Evolutionary conservation across 805 yeast genomes (phyloP).

Genomic region (Candida stauntonica): DNA sequence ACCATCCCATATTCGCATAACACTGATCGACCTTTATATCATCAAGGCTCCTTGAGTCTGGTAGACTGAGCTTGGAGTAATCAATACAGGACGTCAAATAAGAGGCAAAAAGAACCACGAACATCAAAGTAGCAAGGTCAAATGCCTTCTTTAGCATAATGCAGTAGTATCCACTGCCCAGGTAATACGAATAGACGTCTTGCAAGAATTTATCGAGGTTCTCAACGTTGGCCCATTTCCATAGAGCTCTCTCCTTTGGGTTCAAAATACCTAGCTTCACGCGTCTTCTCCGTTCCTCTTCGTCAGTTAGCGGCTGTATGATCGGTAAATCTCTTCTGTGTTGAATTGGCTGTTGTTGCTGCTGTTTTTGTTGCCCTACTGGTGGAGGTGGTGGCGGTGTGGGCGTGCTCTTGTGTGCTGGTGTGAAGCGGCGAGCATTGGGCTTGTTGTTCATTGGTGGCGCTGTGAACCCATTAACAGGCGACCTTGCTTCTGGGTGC

Average conservation of each 20-base stretch:
- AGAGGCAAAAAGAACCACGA: constrained; percentile 74
- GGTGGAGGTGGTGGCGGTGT: too few relatives aligned
- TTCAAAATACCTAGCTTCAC: constrained; percentile 41
- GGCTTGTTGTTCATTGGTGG: too few relatives aligned
- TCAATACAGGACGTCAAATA: constrained; percentile 82
- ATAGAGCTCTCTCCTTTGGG: constrained; percentile 73
- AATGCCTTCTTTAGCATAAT: constrained; percentile 62
- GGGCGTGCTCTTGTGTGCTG: too few relatives aligned
- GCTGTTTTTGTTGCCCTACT: too few relatives aligned
- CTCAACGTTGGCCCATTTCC: constrained; percentile 96
- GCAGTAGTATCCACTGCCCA: constrained; percentile 80
- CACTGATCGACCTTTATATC: constrained; percentile 37
- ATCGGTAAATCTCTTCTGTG: too few relatives aligned
- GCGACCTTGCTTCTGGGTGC: too few relatives aligned
- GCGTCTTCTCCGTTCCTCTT: constrained; percentile 24
- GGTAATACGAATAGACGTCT: constrained; percentile 78
- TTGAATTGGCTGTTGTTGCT: too few relatives aligned
- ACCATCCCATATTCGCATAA: constrained; percentile 40
- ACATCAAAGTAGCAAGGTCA: constrained; percentile 70
- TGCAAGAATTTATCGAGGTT: constrained; percentile 83
- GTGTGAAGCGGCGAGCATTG: too few relatives aligned
- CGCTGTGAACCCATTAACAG: too few relatives aligned
- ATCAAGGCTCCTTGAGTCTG: constrained; percentile 20
- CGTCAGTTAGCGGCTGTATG: constrained; percentile 2
- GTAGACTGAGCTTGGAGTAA: constrained; percentile 40